These are phyloP conservation scores for Helianthus annuus DNA, from an alignment of 129 eudicot species.

Conservation along the genomic window HanXRQr2.0-SUNRISE NC_035443.2:146613941-146614440, in stretches of 20 bases:
- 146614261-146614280: constrained; percentile 17
- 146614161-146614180: constrained; percentile 81
- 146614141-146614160: constrained; percentile 97
- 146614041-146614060: constrained; percentile 11
- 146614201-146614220: constrained; percentile 72
- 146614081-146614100: constrained; percentile 72
- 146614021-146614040: not conserved
- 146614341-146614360: not conserved
- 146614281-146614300: not conserved
- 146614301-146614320: not conserved
- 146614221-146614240: constrained; percentile 81
- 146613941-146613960: not conserved
- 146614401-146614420: constrained; percentile 88
- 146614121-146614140: constrained; percentile 94
- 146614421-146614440: constrained; percentile 87
- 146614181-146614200: constrained; percentile 82
- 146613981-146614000: not conserved
- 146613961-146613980: not conserved
- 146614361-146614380: constrained; percentile 90
- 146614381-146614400: constrained; percentile 89
- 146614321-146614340: not conserved
- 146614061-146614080: constrained; percentile 76
- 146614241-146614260: constrained; percentile 85
- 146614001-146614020: not conserved
- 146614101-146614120: constrained; percentile 91